phyloP scores from a whole-genome alignment of 106 monocot genomes.

The Xerophyta viscosa region DNA sequence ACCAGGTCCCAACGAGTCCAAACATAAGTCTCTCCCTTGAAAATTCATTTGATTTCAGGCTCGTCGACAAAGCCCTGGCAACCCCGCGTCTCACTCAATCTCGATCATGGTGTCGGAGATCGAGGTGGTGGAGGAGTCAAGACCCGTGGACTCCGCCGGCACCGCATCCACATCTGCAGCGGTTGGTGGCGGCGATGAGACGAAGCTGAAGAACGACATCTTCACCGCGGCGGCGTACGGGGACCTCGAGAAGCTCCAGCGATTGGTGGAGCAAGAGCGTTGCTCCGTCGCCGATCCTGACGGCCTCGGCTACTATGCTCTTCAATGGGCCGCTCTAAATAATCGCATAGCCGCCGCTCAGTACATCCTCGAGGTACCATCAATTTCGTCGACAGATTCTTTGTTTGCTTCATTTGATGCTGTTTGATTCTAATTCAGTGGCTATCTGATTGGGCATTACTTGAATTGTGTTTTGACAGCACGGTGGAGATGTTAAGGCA shows the following conservation, averaged over 20 bases:
- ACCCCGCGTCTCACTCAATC: too few relatives aligned
- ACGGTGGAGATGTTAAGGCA: conserved; percentile 83
- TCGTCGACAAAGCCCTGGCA: too few relatives aligned
- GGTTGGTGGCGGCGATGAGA: conserved; percentile 12
- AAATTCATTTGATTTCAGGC: too few relatives aligned
- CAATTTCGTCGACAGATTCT: too few relatives aligned
- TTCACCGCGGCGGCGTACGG: conserved; percentile 94
- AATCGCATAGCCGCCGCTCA: conserved; percentile 92
- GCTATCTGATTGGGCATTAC: too few relatives aligned
- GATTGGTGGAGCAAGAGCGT: conserved; percentile 72
- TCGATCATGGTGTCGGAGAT: conserved; percentile 78
- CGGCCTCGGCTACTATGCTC: conserved; percentile 73
- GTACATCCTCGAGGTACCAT: conserved; percentile 95
- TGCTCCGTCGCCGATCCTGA: conserved; percentile 70
- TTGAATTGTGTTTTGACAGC: too few relatives aligned
- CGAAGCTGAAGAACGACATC: conserved; percentile 63
- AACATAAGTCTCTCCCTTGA: too few relatives aligned
- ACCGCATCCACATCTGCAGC: background rate
- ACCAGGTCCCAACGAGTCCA: too few relatives aligned
- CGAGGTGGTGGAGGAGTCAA: conserved; percentile 51
- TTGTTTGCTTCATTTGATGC: too few relatives aligned
- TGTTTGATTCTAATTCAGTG: too few relatives aligned
- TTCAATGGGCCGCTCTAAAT: conserved; percentile 98
- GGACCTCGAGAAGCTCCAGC: conserved; percentile 94
- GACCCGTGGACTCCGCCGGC: conserved; percentile 1